A percentile compares a stretch with the other conserved stretches of the same genome.
Evolutionary conservation across 2,329 filamentous ascomycete species (phyloP).

Genomic region (Epichloe sibirici): DNA sequence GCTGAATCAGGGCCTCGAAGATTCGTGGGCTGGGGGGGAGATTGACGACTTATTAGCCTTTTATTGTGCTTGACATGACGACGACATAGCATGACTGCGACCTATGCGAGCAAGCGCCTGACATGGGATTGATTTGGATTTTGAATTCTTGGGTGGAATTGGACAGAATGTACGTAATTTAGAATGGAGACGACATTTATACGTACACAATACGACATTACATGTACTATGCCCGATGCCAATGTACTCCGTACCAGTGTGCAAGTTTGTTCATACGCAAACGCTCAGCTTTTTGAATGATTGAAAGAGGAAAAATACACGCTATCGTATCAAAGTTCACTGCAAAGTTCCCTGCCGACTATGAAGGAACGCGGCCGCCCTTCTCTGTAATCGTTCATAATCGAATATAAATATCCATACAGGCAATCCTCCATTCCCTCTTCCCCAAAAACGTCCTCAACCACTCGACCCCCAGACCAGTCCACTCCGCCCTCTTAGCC

Average conservation of each 20-base stretch:
- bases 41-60: not conserved
- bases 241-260: not conserved
- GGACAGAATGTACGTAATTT: not conserved
- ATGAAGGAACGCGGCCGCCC: not conserved
- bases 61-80: not conserved
- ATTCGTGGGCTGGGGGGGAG: not conserved
- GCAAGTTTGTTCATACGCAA: not conserved
- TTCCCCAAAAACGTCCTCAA: constrained; percentile 67
- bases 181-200: not conserved
- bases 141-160: not conserved
- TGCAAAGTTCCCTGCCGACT: not conserved
- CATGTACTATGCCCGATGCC: not conserved
- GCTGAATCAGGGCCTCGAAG: not conserved
- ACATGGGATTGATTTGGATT: not conserved
- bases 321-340: not conserved
- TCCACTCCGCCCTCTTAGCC: constrained; percentile 51
- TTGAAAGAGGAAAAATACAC: not conserved
- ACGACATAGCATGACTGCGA: not conserved
- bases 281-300: no score
- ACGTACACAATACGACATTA: not conserved
- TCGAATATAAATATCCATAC: constrained; percentile 76
- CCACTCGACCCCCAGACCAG: constrained; percentile 75
- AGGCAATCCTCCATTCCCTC: constrained; percentile 83
- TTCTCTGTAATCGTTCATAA: constrained; percentile 23
- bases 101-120: constrained; percentile 1